Evolutionary conservation across 148 eudicot genomes (phyloP), one percentile per base, ranked within the genome.

Genomic region (Spergularia bocconei): DNA sequence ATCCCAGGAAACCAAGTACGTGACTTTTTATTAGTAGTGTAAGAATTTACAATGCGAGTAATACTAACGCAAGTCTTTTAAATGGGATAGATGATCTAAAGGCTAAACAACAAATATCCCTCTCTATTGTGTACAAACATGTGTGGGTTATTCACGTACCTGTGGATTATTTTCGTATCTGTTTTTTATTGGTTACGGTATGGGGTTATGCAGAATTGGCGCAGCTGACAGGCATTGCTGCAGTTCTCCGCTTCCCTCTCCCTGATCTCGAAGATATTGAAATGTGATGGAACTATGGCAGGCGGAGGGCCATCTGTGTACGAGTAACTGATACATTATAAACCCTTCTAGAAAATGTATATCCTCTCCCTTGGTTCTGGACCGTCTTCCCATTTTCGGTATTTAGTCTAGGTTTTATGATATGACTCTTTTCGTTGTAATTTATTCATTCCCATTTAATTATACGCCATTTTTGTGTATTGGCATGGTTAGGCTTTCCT

Each of bases 241-340:
- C 98, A 51, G 91, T 92, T 71, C 91, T 95, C 71, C 98, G 97
- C n/a, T 95, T 95, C 51, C 98, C 98, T 39, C 83, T 95, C 61
- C 98, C 98, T 0, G 98, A 95, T 39, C 84, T 95, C 52, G 98
- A 95, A 63, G 98, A 95, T 76, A 87, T 92, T 17, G 98, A 95
- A 83, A 95, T 95, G 98, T 95, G 83, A 87, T 53, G 13, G 53
- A 13, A n/a, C 15, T 39, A 11, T 6, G 48, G 25, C 36, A 29
- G 1, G 36, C 36, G 2, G 39, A 23, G 17, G 2, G 44, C 51
- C 56, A 72, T 54, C 6, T 13, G n/a, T 47, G 71, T 47, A 61
- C 16, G 17, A 71, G 16, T 33, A 19, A 53, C 51, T 11, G 13
- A 65, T 33, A 44, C 48, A 4, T 59, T 7, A n/a, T 57, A 51